These are phyloP conservation scores for Raphidocelis subcapitata DNA, from an alignment of 139 green algal species.

Conservation along the genomic window DNA sequence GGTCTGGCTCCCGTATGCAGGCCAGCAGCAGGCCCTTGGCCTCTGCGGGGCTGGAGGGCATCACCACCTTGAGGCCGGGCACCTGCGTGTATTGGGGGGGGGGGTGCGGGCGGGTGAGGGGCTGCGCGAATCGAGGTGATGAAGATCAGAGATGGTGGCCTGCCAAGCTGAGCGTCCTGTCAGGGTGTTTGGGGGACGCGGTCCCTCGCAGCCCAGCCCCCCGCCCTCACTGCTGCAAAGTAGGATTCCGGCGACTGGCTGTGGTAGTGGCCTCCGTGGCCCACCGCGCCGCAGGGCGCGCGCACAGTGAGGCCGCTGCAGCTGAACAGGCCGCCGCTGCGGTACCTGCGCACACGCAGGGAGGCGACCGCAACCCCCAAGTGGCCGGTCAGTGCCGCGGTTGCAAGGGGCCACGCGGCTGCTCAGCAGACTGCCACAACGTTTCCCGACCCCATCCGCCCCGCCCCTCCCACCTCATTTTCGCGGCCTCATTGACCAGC, in stretches of 20 bases:
- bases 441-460: background rate
- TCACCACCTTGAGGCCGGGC: conserved; percentile 76
- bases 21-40: conserved; percentile 89
- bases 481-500: conserved; percentile 91
- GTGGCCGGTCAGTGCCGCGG: too few species aligned
- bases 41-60: conserved; percentile 71
- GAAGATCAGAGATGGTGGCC: too few species aligned
- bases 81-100: conserved; percentile 69
- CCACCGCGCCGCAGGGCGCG: conserved; percentile 88
- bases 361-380: too few species aligned
- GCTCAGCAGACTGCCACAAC: background rate
- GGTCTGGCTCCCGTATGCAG: conserved; percentile 76
- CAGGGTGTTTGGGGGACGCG: too few species aligned
- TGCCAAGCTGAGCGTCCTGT: too few species aligned
- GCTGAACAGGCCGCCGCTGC: conserved; percentile 77
- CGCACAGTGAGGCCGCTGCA: conserved; percentile 88
- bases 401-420: too few species aligned
- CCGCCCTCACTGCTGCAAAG: conserved; percentile 52
- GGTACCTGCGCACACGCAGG: conserved; percentile 59
- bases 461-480: conserved; percentile 41
- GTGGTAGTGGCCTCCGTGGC: conserved; percentile 96
- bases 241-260: conserved; percentile 93
- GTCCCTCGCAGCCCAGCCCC: too few species aligned
- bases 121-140: too few species aligned
- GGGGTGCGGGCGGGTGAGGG: too few species aligned